Evolutionary conservation across 2,329 filamentous ascomycete species (phyloP), one percentile per base, ranked within the genome.

Genomic region (Orbilia javanica): DNA sequence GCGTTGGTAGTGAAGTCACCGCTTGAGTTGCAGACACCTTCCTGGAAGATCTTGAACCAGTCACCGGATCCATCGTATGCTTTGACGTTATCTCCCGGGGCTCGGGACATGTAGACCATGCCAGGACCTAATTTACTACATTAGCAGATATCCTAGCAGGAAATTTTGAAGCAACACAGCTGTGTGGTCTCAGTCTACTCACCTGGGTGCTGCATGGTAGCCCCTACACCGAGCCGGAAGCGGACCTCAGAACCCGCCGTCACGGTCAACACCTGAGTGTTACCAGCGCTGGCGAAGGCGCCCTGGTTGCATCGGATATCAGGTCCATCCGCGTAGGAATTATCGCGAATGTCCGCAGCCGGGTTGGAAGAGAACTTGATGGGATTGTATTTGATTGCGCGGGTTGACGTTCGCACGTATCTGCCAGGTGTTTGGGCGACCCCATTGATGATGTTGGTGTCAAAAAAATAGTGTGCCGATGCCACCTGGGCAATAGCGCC

Each of bases 11-110:
- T 50, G 42, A 60, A 48, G 53, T 71, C 67, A 8, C 20, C 34
- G 3, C 22, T n/a, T 8, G 15, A n/a, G 20, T 64, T 50, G 52
- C 52, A 55, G 36, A 52, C 29, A 48, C 55, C 83, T 79, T 84
- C 83, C 72, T 85, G 84, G 74, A 83, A 82, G 73, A 85, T 84
- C 82, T 86, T 86, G 82, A 86, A 85, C 84, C 85, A 86, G 48
- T 84, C 82, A 2, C 84, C 84, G 52, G 82, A 83, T 29, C 84
- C 85, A 52, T 84, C 84, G 79, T 85, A 86, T 53, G 83, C 82
- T 4, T 82, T 79, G 6, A 83, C 84, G n/a, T 34, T 36, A 46
- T 82, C 80, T 34, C 82, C 79, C 2, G 84, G 84, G 0, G 84
- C 84, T 79, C 85, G 85, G 68, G 84, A 85, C 79, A 85, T 83